Base-by-base conservation (phyloP, 139 green algal genomes). In the Astrephomene gubernaculifera region DNA sequence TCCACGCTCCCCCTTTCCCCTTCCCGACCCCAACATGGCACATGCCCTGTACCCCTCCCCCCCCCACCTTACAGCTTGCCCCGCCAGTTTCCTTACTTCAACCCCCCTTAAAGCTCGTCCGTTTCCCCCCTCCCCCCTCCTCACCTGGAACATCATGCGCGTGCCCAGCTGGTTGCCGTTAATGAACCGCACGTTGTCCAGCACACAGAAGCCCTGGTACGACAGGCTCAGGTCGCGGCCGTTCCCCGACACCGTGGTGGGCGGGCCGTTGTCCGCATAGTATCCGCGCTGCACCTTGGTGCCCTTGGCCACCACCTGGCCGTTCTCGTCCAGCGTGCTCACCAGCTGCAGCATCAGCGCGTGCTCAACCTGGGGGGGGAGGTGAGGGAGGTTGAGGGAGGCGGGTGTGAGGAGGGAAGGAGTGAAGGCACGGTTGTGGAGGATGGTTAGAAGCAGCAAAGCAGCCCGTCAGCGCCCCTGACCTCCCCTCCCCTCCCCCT, bases 231-330 rank as follows among this genome's bases (percentile, higher is more conserved):
- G 65, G 68, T 99, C 97, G 14, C 74, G 87, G 49, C 96, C 97
- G 9, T 80, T 96, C 81, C 86, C 93, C 31, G 87, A 93, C 43
- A 98, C 92, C 10, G 94, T 98, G 57, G 97, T 99, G 60, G 94
- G 94, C 7, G 97, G 97, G 27, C 96, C 97, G 83, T 97, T 92
- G 81, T 94, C 94, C 0, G 87, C 82, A 27, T 91, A 90, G 35
- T 90, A 87, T 14, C 84, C 85, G 5, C 88, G 70, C 4, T 74
- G 49, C 78, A 90, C 90, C 72, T 92, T 92, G 41, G 87, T 93
- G 71, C 90, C 92, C 85, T 88, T 80, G 71, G 73, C 80, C 60
- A 86, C 39, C 24, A 74, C 39, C 71, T 90, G 88, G 1, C 90
- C 90, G 60, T 93, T 92, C 87, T 98, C 95, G 75, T 97, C 95